Percentiles rank a stretch among this genome's conserved stretches.
These are phyloP conservation scores for Lipomyces spencermartinsiae DNA, from an alignment of 805 yeast genomes.

Conservation along the genomic window DNA sequence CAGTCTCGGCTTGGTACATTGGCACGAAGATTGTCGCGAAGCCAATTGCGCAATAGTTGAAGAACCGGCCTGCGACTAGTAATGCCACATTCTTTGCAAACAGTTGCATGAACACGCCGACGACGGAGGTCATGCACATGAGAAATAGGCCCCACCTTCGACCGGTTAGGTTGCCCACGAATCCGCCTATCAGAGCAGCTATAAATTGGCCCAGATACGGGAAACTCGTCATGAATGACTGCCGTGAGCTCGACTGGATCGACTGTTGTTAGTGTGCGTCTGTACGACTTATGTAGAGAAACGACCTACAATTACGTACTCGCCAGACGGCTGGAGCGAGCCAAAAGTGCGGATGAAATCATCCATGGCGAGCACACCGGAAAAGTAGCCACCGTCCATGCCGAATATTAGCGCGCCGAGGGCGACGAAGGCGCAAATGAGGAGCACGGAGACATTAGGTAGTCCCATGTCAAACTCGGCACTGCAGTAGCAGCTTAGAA, in stretches of 20 bases:
- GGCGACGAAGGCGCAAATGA: conserved; percentile 15
- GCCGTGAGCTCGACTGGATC: background rate
- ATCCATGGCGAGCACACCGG: conserved; percentile 21
- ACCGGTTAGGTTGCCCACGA: background rate
- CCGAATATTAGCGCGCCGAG: conserved; percentile 24
- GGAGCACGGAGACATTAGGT: conserved; percentile 6
- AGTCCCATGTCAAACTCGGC: background rate
- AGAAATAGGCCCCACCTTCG: background rate
- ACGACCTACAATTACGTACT: background rate
- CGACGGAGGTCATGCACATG: background rate
- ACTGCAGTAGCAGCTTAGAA: too few species aligned
- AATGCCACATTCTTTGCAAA: background rate
- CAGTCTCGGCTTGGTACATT: conserved; percentile 76
- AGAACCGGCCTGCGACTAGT: conserved; percentile 10
- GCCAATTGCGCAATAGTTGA: conserved; percentile 56
- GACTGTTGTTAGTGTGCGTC: background rate
- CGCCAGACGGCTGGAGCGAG: background rate
- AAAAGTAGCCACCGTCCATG: conserved; percentile 20
- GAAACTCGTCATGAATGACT: conserved; percentile 10
- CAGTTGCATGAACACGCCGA: background rate
- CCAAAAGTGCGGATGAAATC: conserved; percentile 14
- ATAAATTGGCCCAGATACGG: background rate
- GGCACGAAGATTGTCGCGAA: conserved; percentile 78
- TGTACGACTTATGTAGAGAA: background rate
- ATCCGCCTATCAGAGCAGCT: background rate